Percentiles rank a stretch among this genome's conserved stretches.
Conservation (phyloP, 768 basidiomycete genomes). For the Auricularia sp. region DNA sequence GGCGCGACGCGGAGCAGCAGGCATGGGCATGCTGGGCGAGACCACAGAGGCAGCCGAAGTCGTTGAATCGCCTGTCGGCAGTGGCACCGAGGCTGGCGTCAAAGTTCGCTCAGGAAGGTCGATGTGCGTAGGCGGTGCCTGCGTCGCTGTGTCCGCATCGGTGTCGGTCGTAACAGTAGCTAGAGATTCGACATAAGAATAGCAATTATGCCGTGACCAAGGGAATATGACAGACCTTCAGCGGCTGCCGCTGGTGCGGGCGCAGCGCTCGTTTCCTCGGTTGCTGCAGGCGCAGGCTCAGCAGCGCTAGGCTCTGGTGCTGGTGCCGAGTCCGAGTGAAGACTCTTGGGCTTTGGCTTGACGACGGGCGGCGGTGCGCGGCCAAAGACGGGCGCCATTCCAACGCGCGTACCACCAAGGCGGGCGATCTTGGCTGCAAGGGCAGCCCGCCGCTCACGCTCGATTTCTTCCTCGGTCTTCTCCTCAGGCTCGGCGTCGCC, state of each 20-base stretch:
- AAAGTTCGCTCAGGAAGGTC: neutral
- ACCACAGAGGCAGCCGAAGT: slow-evolving; percentile 10
- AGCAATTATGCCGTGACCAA: too few species aligned
- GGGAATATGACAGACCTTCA: too few species aligned
- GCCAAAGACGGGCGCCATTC: slow-evolving; percentile 68
- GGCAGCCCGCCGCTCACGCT: slow-evolving; percentile 70
- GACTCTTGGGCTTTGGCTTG: slow-evolving; percentile 13
- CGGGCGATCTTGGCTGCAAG: slow-evolving; percentile 91
- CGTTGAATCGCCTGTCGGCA: neutral
- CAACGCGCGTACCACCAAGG: slow-evolving; percentile 74
- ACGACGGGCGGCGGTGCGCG: slow-evolving; percentile 36
- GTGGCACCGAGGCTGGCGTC: neutral
- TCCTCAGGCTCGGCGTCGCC: slow-evolving; percentile 31
- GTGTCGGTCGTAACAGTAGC: too few species aligned
- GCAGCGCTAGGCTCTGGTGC: neutral
- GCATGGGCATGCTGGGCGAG: slow-evolving; percentile 49
- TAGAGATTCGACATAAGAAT: too few species aligned
- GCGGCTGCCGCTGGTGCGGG: too few species aligned
- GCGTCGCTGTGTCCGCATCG: neutral
- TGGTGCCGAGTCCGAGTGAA: slow-evolving; percentile 2
- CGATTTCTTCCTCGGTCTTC: slow-evolving; percentile 39
- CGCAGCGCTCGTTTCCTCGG: too few species aligned
- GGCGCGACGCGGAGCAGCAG: slow-evolving; percentile 61
- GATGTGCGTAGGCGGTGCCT: neutral
- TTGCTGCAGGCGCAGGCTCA: neutral